phyloP scores from a whole-genome alignment of 148 eudicot species.

The Rhododendron ovatum region DNA sequence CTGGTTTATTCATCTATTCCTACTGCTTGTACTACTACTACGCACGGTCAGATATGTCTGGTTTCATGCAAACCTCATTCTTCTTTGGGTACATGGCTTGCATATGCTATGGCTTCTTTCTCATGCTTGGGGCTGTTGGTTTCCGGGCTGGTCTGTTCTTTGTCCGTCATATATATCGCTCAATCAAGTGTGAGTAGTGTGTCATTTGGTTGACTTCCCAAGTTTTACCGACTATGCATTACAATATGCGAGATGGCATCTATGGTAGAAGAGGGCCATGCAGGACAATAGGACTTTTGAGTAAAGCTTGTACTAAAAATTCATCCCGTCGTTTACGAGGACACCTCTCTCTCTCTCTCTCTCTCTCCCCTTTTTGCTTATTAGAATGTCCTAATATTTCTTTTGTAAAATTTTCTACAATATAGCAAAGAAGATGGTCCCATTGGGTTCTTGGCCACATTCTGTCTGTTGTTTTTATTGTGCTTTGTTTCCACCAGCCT shows the following conservation, averaged over 20 bases:
- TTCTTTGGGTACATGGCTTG: slow-evolving; percentile 46
- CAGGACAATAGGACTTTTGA: slow-evolving; percentile 2
- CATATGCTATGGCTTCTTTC: slow-evolving; percentile 43
- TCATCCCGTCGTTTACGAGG: not conserved
- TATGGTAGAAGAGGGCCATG: not conserved
- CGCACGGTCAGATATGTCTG: slow-evolving; percentile 37
- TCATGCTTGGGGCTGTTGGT: slow-evolving; percentile 40
- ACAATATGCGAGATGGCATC: not conserved
- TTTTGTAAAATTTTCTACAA: not conserved
- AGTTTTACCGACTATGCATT: not conserved
- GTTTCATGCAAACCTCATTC: slow-evolving; percentile 43
- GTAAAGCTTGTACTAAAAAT: slow-evolving; percentile 6
- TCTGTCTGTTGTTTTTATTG: not conserved
- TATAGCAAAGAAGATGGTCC: not conserved
- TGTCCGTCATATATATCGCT: slow-evolving; percentile 41
- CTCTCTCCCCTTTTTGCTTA: not conserved
- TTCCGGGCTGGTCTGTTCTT: slow-evolving; percentile 42
- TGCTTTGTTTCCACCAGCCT: not conserved
- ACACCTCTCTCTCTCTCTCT: not conserved
- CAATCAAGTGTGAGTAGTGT: slow-evolving; percentile 33
- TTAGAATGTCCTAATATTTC: not conserved
- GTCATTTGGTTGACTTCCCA: not conserved
- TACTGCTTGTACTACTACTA: slow-evolving; percentile 41
- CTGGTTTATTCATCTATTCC: slow-evolving; percentile 36
- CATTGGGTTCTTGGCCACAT: not conserved